Base-by-base conservation (phyloP, 1,139 yeast species). In the Scheffersomyces parashehatae region DNA sequence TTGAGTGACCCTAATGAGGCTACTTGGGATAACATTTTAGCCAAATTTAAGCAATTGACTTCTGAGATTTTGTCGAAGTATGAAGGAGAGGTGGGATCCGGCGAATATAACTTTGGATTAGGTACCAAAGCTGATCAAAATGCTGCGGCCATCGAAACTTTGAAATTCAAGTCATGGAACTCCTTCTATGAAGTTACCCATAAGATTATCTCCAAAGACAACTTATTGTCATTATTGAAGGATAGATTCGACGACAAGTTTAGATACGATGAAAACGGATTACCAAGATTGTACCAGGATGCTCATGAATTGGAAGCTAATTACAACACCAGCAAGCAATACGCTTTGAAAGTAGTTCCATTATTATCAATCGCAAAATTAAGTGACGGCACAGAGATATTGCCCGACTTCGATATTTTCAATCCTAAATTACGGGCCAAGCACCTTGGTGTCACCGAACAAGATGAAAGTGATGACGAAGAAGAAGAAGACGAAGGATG, bases 231-330 rank as follows among this genome's bases (percentile, higher is more conserved):
- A 38, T 70, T 84, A 26, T 61, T 86, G 56, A 81, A 84, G 60
- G 88, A 83, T 42, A 70, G 79, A 48, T 93, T 93, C 66, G 98
- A 91, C 56, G 88, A 84, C 47, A 71, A 70, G 43, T 93, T 93
- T 68, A 76, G 95, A 53, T 93, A 87, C 61, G 97, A 90, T 62
- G 82, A 78, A 38, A 78, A 83, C 50, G 96, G 95, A 4, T 68
- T 89, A 34, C 99, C 99, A 5, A 77, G 82, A 41, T 75, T 91
- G 38, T 93, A 96, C 85, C 83, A 82, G 51, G 83, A 82, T 45
- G 79, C 84, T 34, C 74, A 73, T 36, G 96, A 91, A 55, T 79
- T 93, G 44, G 96, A 90, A 48, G 64, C 68, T 3, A 77, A 78
- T 26, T 91, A 83, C 56, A 72, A 73, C 45, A 63, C 67, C 14